phyloP scores from a whole-genome alignment of 495 filamentous ascomycete species.

The Tetracladium marchalianum region DNA sequence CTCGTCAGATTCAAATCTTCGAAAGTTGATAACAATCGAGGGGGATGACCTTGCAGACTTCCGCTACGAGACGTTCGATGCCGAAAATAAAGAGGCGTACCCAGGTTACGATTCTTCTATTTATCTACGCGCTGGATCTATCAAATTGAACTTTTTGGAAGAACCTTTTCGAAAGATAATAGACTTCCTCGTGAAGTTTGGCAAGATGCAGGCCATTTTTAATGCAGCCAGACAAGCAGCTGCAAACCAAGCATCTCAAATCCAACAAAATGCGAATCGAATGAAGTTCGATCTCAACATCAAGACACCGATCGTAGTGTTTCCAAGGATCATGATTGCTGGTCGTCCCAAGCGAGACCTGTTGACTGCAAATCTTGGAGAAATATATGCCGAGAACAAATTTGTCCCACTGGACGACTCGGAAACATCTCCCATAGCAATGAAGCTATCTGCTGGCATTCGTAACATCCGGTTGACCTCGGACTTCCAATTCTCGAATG shows the following conservation, averaged over 20 bases:
- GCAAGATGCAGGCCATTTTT: constrained; percentile 98
- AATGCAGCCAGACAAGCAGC: constrained; percentile 93
- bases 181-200: constrained; percentile 94
- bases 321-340: constrained; percentile 64
- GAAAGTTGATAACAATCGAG: constrained; percentile 85
- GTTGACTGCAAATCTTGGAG: constrained; percentile 86
- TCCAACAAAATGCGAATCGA: constrained; percentile 79
- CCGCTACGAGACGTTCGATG: constrained; percentile 90
- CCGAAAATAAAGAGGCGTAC: constrained; percentile 53
- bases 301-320: constrained; percentile 91
- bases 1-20: constrained; percentile 55
- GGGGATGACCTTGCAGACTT: constrained; percentile 97
- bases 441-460: constrained; percentile 85
- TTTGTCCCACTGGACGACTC: constrained; percentile 75
- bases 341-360: constrained; percentile 54
- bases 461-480: constrained; percentile 86
- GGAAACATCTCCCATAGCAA: constrained; percentile 60
- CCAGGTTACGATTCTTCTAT: constrained; percentile 95
- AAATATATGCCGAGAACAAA: constrained; percentile 91
- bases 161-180: constrained; percentile 98
- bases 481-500: constrained; percentile 69
- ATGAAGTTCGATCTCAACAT: constrained; percentile 90
- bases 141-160: constrained; percentile 92
- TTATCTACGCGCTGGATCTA: constrained; percentile 78
- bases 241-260: constrained; percentile 84